phyloP scores from a whole-genome alignment of 441 rosid species.

The Populus hybrid region DNA sequence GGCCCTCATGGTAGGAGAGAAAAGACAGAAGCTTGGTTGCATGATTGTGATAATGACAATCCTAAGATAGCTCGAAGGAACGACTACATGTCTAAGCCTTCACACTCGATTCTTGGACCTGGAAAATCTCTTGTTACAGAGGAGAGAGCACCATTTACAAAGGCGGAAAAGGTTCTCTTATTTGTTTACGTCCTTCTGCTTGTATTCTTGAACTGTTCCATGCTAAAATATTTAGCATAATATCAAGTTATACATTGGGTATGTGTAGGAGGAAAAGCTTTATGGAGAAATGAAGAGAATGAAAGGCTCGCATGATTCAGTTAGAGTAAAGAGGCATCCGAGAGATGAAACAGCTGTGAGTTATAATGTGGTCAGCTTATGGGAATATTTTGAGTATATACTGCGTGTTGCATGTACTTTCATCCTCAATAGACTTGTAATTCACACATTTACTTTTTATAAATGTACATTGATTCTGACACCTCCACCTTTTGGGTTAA shows the following conservation, averaged over 20 bases:
- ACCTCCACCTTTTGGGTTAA: conserved; percentile 9
- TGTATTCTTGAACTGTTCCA: not conserved
- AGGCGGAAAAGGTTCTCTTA: conserved; percentile 37
- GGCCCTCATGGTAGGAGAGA: conserved; percentile 29
- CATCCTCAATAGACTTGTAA: not conserved
- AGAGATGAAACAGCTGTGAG: conserved; percentile 51
- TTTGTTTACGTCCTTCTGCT: not conserved
- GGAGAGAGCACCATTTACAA: conserved; percentile 42
- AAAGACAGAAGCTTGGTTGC: conserved; percentile 29
- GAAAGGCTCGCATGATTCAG: conserved; percentile 29
- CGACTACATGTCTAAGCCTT: conserved; percentile 39
- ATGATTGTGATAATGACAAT: conserved; percentile 25
- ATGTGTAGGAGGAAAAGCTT: conserved; percentile 41
- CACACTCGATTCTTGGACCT: conserved; percentile 34
- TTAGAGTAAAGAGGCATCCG: conserved; percentile 29
- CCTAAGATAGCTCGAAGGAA: conserved; percentile 33
- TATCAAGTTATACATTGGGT: conserved; percentile 14
- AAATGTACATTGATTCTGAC: conserved; percentile 7
- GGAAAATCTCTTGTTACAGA: conserved; percentile 35
- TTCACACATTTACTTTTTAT: not conserved
- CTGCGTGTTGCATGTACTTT: not conserved
- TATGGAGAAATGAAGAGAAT: conserved; percentile 35
- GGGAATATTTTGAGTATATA: not conserved
- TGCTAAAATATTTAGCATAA: conserved; percentile 2
- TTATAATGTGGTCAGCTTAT: conserved; percentile 18